Evolutionary conservation across 2,329 filamentous ascomycete genomes (phyloP), one percentile per base, ranked within the genome.

Genomic region (Cladophialophora bantiana): DNA sequence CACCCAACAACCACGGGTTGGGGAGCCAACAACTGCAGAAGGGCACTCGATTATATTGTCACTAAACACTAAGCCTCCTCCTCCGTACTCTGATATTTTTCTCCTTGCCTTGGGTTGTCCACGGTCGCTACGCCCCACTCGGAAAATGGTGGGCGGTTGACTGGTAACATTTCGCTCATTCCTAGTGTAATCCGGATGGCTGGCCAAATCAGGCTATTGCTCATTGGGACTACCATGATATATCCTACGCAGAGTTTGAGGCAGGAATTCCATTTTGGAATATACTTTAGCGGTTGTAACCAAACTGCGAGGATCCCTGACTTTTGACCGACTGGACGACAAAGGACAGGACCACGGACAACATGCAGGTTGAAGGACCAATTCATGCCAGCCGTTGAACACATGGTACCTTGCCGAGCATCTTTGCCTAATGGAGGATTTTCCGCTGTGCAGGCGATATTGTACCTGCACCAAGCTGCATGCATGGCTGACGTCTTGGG

Each of bases 401-500:
- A 61, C 59, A 61, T 61, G 48, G 59, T 32, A 53, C 13, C 26
- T 12, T 53, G 26, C 31, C 42, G 48, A 54, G 32, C 20, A 61
- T 38, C 54, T 56, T 62, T 57, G 20, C 40, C 63, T 45, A 7
- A 56, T 61, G 15, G 31, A 36, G 55, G 52, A 38, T 42, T 61
- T 42, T 38, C n/a, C 52, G 26, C 20, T 26, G 52, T n/a, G 50
- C 42, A 35, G 62, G 31, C 34, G 42, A 50, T 15, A 52, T 66
- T 45, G 20, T 50, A 26, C 45, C 45, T 50, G 18, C 9, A 50
- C 45, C 18, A 50, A 50, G 18, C 45, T 26, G 45, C 26, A 26
- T 63, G 35, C 56, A 36, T 31, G 34, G 45, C 64, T 66, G 67
- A 64, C 60, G 58, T 66, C 64, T 54, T 62, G 63, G 68, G 60